These are phyloP conservation scores for Rubia occidens DNA, from an alignment of 305 asterid species.

Conservation along the genomic window DNA sequence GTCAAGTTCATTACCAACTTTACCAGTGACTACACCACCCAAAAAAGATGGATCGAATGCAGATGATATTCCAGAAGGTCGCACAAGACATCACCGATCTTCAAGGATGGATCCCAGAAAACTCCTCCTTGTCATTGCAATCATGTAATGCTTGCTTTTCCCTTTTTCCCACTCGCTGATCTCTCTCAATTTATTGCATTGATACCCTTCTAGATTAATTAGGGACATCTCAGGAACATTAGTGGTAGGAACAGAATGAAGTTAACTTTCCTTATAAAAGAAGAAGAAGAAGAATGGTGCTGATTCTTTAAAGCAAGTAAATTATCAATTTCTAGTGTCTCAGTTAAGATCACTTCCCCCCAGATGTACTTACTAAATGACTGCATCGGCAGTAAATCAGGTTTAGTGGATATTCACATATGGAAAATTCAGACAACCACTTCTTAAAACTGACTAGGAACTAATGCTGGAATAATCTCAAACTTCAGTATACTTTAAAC, in stretches of 20 bases:
- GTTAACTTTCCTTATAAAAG: neutral
- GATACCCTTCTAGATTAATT: constrained; percentile 1
- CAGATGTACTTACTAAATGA: neutral
- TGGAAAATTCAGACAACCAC: neutral
- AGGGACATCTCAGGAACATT: neutral
- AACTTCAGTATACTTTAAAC: neutral
- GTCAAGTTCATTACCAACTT: constrained; percentile 79
- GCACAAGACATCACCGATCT: constrained; percentile 53
- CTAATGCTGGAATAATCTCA: no score
- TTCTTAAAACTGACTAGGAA: no score
- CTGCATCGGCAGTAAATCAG: neutral
- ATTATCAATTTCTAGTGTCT: neutral
- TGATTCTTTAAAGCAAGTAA: neutral
- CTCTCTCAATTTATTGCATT: neutral
- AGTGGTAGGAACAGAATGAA: neutral
- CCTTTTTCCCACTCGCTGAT: neutral
- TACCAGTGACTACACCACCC: constrained; percentile 89
- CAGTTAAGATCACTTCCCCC: neutral
- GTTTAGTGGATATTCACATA: neutral
- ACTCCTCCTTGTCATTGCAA: constrained; percentile 73
- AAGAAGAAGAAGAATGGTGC: neutral
- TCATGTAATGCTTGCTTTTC: constrained; percentile 41
- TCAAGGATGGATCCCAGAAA: constrained; percentile 95
- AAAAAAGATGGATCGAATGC: constrained; percentile 56
- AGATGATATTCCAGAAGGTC: constrained; percentile 67